These are phyloP conservation scores for Miscanthus lutarioriparius DNA, from an alignment of 176 grass and related monocot genomes.

Conservation along the genomic window DNA sequence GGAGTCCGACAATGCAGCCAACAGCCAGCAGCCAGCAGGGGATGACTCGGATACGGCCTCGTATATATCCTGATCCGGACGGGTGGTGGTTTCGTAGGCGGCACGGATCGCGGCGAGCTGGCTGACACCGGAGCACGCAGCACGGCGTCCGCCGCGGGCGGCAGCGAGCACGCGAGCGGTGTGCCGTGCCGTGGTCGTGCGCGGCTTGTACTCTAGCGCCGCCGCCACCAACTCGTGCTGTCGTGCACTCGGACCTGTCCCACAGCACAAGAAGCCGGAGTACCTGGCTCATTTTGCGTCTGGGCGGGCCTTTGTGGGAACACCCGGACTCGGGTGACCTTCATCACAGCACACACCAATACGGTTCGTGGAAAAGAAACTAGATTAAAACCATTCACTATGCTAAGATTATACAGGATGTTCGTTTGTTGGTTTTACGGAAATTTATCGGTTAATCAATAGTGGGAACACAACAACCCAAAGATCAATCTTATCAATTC, in stretches of 20 bases:
- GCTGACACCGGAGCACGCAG: background rate
- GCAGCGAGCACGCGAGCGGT: background rate
- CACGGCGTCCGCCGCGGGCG: background rate
- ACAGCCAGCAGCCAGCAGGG: background rate
- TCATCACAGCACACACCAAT: too few species aligned
- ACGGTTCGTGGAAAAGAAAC: too few species aligned
- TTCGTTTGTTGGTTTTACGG: too few species aligned
- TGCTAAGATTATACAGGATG: too few species aligned
- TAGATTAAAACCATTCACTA: too few species aligned
- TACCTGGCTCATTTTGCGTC: too few species aligned
- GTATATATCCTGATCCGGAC: background rate
- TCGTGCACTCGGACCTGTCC: background rate
- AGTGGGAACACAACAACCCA: too few species aligned
- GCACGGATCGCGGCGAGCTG: background rate
- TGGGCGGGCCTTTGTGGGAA: too few species aligned
- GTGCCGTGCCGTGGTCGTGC: background rate
- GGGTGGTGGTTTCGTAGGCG: background rate
- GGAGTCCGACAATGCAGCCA: background rate
- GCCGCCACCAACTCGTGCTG: too few species aligned
- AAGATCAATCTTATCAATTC: too few species aligned
- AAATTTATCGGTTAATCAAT: too few species aligned
- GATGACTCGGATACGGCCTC: background rate
- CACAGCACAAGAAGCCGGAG: background rate
- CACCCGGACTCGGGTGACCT: too few species aligned
- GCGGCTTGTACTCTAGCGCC: background rate